A percentile compares a stretch with the other conserved stretches of the same genome.
These are phyloP conservation scores for Plasmodium cynomolgi DNA, from an alignment of 169 alveolate species.

Conservation along the genomic window DNA sequence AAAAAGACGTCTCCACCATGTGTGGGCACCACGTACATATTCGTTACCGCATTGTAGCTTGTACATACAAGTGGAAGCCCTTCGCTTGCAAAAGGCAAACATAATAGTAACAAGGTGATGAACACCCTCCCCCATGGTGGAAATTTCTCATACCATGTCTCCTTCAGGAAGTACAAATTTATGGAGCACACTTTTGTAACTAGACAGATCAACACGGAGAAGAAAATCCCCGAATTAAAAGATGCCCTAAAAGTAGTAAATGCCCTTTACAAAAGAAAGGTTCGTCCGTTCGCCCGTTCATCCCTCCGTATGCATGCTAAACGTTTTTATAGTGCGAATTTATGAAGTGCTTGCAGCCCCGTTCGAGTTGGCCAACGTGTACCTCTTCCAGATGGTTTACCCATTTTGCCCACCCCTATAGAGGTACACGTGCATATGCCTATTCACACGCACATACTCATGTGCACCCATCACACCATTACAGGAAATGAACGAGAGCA, in stretches of 20 bases:
- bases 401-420: not conserved
- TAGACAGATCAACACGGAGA: slow-evolving; percentile 78
- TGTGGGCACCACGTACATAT: not conserved
- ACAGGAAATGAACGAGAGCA: slow-evolving; percentile 44
- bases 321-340: not conserved
- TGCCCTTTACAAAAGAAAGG: slow-evolving; percentile 66
- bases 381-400: not conserved
- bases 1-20: not conserved
- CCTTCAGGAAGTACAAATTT: slow-evolving; percentile 82
- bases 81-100: not conserved
- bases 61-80: not conserved
- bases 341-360: not conserved
- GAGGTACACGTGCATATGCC: not conserved
- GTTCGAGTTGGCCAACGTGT: not conserved
- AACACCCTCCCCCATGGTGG: not conserved
- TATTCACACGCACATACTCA: not conserved
- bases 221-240: slow-evolving; percentile 83
- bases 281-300: not conserved
- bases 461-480: not conserved
- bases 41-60: not conserved
- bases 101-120: not conserved
- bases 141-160: not conserved
- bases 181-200: slow-evolving; percentile 83
- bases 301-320: not conserved
- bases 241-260: slow-evolving; percentile 80